Percentiles rank a stretch among this genome's conserved stretches.
Conservation (phyloP, 73 alveolate genomes). For the Paraurostyla sp. region DNA sequence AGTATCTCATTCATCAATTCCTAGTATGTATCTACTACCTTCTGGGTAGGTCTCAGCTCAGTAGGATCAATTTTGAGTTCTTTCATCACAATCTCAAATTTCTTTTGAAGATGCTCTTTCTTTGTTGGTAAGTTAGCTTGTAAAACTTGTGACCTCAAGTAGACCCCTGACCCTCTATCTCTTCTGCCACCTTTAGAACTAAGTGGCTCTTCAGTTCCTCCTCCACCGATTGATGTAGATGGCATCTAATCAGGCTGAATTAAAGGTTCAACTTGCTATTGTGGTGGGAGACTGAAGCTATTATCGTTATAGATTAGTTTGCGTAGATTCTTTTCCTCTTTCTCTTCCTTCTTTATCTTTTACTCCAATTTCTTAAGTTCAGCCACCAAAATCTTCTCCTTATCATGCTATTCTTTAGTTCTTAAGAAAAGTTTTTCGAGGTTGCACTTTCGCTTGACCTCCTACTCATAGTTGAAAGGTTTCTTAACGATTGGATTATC, state of each 20-base stretch:
- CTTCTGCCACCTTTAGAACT: constrained; percentile 79
- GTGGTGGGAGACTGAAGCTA: constrained; percentile 28
- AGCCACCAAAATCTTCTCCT: constrained; percentile 78
- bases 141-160: constrained; percentile 84
- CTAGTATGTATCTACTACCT: constrained; percentile 85
- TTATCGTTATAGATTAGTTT: constrained; percentile 74
- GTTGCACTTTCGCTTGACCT: constrained; percentile 88
- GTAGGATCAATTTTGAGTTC: constrained; percentile 85
- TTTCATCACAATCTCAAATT: constrained; percentile 85
- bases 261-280: neutral
- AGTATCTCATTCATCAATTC: constrained; percentile 88
- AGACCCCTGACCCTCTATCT: constrained; percentile 88
- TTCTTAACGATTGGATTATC: constrained; percentile 89
- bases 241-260: neutral
- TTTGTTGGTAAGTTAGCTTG: constrained; percentile 83
- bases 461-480: constrained; percentile 93
- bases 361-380: constrained; percentile 83
- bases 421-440: constrained; percentile 88
- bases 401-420: constrained; percentile 78
- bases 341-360: constrained; percentile 91
- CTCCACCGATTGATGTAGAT: constrained; percentile 52
- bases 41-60: constrained; percentile 88
- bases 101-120: constrained; percentile 83
- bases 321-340: constrained; percentile 85
- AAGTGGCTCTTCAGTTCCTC: constrained; percentile 60